A percentile compares a stretch with the other conserved stretches of the same genome.
Evolutionary conservation across 202 grass and related monocot genomes (phyloP).

Genomic region (Eragrostis tef): DNA sequence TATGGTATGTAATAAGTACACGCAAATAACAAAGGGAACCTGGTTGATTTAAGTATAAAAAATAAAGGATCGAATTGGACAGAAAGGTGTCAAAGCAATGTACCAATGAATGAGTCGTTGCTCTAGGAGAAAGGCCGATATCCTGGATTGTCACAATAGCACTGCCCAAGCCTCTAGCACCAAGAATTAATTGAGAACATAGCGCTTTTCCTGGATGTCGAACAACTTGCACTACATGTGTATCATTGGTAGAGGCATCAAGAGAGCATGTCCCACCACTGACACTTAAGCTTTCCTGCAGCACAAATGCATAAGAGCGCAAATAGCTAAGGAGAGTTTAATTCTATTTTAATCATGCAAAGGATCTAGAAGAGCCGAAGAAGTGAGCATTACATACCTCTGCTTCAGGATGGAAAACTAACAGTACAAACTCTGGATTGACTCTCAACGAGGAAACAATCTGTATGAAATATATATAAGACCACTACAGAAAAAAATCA

Average conservation of each 20-base stretch:
- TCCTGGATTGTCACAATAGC: constrained; percentile 75
- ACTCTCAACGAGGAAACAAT: constrained; percentile 87
- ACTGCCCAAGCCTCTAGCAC: constrained; percentile 71
- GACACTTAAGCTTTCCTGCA: constrained; percentile 76
- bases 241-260: constrained; percentile 90
- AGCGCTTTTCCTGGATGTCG: constrained; percentile 63
- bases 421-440: constrained; percentile 69
- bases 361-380: constrained; percentile 38
- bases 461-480: constrained; percentile 53
- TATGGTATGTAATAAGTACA: constrained; percentile 18
- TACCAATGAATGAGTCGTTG: constrained; percentile 73
- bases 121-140: constrained; percentile 83
- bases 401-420: constrained; percentile 83
- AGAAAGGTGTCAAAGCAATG: constrained; percentile 30
- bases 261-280: constrained; percentile 91
- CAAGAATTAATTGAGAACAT: constrained; percentile 82
- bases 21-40: constrained; percentile 5
- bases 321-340: constrained; percentile 32
- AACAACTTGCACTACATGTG: constrained; percentile 70
- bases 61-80: constrained; percentile 26
- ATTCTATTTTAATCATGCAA: constrained; percentile 30
- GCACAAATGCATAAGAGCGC: constrained; percentile 44
- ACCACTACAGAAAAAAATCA: neutral
- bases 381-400: constrained; percentile 55
- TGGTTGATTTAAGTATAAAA: constrained; percentile 29